These are phyloP conservation scores for Rhodamnia rubescens DNA, from an alignment of 345 rosid genomes.

Conservation along the genomic window DNA sequence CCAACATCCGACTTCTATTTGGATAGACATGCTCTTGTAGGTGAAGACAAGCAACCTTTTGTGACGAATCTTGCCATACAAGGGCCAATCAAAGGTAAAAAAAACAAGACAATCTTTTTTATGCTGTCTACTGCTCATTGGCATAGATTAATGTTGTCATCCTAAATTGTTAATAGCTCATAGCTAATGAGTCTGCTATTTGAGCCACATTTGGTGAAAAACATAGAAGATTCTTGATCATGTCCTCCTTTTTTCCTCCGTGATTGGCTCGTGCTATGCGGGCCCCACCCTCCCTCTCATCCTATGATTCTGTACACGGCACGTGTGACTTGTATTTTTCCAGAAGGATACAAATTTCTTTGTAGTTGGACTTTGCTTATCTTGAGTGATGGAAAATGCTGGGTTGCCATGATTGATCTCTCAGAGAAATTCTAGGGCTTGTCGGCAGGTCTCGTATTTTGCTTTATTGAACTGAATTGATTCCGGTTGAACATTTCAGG, in stretches of 20 bases:
- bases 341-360: neutral
- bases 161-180: neutral
- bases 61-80: neutral
- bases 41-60: conserved; percentile 3
- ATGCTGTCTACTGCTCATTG: neutral
- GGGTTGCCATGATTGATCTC: conserved; percentile 1
- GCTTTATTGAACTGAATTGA: conserved; percentile 17
- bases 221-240: neutral
- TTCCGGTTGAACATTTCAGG: conserved; percentile 6
- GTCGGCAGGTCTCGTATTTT: neutral
- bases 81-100: neutral
- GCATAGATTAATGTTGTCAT: neutral
- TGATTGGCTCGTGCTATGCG: conserved; percentile 4
- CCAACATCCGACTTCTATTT: neutral
- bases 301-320: neutral
- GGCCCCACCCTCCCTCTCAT: neutral
- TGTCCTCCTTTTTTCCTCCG: neutral
- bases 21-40: neutral
- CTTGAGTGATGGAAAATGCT: neutral
- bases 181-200: neutral
- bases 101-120: neutral
- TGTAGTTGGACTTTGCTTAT: neutral
- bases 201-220: neutral
- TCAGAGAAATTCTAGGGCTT: neutral
- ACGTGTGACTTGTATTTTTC: conserved; percentile 1